Base-by-base conservation (phyloP, 768 basidiomycete species). In the Boletus reticulatus region DNA sequence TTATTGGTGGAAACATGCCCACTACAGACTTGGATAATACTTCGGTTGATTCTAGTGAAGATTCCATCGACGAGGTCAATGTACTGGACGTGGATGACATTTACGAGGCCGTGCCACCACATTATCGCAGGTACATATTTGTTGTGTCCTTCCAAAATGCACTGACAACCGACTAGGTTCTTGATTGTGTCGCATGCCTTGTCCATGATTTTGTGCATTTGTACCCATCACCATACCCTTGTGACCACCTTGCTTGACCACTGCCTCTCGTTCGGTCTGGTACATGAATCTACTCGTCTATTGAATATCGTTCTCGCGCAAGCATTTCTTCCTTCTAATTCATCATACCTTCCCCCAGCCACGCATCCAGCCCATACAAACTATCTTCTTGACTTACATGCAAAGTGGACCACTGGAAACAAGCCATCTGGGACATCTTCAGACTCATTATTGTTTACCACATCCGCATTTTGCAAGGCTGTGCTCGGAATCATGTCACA, bases 131-230 rank as follows among this genome's bases (percentile, higher is more conserved):
- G 85, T 84, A 29, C 29, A 29, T 29, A 62, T 52, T 37, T 46
- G 34, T 62, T 24, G 16, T 12, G n/a, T 56, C n/a, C 10, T 48
- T 27, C 22, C 11, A 11, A 3, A 53, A 71, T 55, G n/a, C 22
- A 22, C 39, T 46, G 41, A 19, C 43, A 45, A 45, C 41, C 58
- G 45, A 66, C 48, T 9, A 85, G 84, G 45, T 78, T 72, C 62
- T 72, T 80, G 19, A 60, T 85, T 19, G 62, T 81, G 5, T 76
- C 83, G 0, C 83, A 87, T 62, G 80, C 83, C 10, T 65, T 85
- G 8, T 74, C 72, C 22, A 64, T 84, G 29, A 72, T 83, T 14
- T 64, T 85, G 39, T 68, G 69, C 22, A 67, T 69, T 4, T 83
- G 78, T 54, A 71, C 76, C 6, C 75, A 71, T 46, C 73, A 82